Base-by-base conservation (phyloP, 169 alveolate genomes). In the Cystoisospora suis region DNA sequence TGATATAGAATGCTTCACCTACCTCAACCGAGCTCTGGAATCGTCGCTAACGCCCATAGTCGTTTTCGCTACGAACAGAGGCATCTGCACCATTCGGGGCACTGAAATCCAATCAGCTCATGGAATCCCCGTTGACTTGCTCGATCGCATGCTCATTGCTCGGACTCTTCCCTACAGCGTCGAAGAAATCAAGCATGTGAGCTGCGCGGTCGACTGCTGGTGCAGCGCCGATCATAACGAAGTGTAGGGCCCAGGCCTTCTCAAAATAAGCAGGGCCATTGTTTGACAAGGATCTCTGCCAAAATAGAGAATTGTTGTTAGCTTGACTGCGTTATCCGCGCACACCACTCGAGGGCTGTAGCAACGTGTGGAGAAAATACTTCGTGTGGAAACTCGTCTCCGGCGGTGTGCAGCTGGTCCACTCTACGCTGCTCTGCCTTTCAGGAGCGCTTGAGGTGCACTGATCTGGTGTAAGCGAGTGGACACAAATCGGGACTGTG, bases 121-220 rank as follows among this genome's bases (percentile, higher is more conserved):
- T 92, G 99, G 99, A 46, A 98, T 99, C 40, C 99, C 99, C 0
- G 99, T 98, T 40, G 99, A 99, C 97, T 94, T 99, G n/a, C 95
- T 99, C 88, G 99, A 99, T 94, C 96, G 99, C 88, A 96, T 99
- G 75, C 94, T 99, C 79, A 99, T 99, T 91, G 97, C 99, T 79
- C 98, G 98, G 94, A 99, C 99, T 20, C 95, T 98, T 83, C 99
- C 99, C 20, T 99, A 99, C 94, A 94, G 98, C 32, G 87, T 97
- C 61, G 98, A 97, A 42, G 99, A 98, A 93, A 97, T 96, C 90
- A 92, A 83, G 4, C 87, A 89, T 59, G 94, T 92, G 29, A 3
- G 91, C 32, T 1, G 53, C n/a, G n/a, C 49, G n/a, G n/a, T 32
- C 17, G 59, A 79, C 87, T 59, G 83, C 95, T 45, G 97, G 97